Percentiles rank a stretch among this genome's conserved stretches.
These are phyloP conservation scores for Pichia phayaonensis DNA, from an alignment of 805 yeast genomes.

Conservation along the genomic window DNA sequence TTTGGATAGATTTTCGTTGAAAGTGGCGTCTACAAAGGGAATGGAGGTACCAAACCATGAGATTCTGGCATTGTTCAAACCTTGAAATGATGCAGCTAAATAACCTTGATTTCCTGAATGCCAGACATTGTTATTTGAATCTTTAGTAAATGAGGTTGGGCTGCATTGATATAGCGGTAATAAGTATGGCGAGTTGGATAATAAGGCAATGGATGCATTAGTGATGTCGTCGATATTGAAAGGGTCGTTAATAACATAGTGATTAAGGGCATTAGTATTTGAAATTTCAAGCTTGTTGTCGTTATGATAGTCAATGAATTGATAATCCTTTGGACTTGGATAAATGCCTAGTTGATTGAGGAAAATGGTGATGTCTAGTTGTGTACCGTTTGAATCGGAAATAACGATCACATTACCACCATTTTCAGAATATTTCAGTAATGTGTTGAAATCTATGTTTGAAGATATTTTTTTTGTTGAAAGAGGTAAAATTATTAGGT, in stretches of 20 bases:
- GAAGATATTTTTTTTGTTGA: slow-evolving; percentile 36
- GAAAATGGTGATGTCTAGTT: slow-evolving; percentile 58
- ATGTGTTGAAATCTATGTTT: slow-evolving; percentile 35
- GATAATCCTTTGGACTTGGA: slow-evolving; percentile 71
- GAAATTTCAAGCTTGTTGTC: slow-evolving; percentile 19
- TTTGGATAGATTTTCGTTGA: slow-evolving; percentile 32
- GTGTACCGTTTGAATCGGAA: slow-evolving; percentile 41
- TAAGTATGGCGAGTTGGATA: slow-evolving; percentile 60
- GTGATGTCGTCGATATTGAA: slow-evolving; percentile 13
- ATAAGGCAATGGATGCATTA: slow-evolving; percentile 59
- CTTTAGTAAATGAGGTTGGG: slow-evolving; percentile 48
- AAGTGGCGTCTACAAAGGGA: slow-evolving; percentile 37
- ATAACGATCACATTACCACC: slow-evolving; percentile 75
- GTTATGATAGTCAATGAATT: slow-evolving; percentile 58
- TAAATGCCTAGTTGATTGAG: slow-evolving; percentile 75
- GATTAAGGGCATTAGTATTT: not conserved
- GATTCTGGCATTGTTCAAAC: slow-evolving; percentile 67
- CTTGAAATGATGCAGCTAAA: slow-evolving; percentile 72
- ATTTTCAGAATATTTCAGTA: slow-evolving; percentile 51
- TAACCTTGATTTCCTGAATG: slow-evolving; percentile 74
- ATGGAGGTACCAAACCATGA: slow-evolving; percentile 71
- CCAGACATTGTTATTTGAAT: slow-evolving; percentile 43
- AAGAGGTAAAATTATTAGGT: slow-evolving; percentile 53
- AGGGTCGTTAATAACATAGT: slow-evolving; percentile 23
- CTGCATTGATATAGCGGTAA: slow-evolving; percentile 67